Evolutionary conservation across 129 eudicot species (phyloP), one percentile per base, ranked within the genome.

Genomic region (Artemisia annua): DNA sequence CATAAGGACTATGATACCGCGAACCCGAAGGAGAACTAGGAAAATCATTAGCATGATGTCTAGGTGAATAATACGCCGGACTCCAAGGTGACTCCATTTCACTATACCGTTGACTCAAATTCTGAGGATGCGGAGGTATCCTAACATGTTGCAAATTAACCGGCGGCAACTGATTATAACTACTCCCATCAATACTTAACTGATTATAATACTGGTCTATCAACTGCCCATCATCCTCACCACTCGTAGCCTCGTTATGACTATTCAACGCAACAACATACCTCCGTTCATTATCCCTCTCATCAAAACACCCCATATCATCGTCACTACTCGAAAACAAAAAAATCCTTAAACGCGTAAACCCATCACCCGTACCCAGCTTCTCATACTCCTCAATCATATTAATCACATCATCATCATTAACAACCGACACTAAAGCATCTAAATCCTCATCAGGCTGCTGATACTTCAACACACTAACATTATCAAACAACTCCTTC

Each of bases 321-420:
- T 82, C 85, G 68, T 94, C 99, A 11, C 69, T 62, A 50, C 76
- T 73, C 16, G 91, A 82, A 79, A 90, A 94, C 72, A 94, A 60
- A 61, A 94, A 94, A 14, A 94, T 84, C 80, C 99, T 80, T 18
- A 94, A 82, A 67, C 97, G 84, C 54, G 99, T 90, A 49, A 90
- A 87, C 73, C 91, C 97, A 19, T 86, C 96, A 6, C 96, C 93
- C 5, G 87, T 83, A 53, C 89, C 96, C 81, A 88, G 67, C 82
- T 94, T 94, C 72, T 94, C 99, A 69, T 94, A 94, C 77, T 94
- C 99, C 77, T 94, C 97, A 96, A 94, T 88, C 99, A 94, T 94
- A 68, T 94, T 94, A 3, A 77, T 83, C 57, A 94, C 99, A 81
- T 94, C 99, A 78, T 94, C 99, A 80, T 94, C 97, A 52, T 94